Percentiles rank a stretch among this genome's conserved stretches.
These are phyloP conservation scores for Sarocladiaceae sp. DNA, from an alignment of 2,329 filamentous ascomycete genomes.

Conservation along the genomic window DNA sequence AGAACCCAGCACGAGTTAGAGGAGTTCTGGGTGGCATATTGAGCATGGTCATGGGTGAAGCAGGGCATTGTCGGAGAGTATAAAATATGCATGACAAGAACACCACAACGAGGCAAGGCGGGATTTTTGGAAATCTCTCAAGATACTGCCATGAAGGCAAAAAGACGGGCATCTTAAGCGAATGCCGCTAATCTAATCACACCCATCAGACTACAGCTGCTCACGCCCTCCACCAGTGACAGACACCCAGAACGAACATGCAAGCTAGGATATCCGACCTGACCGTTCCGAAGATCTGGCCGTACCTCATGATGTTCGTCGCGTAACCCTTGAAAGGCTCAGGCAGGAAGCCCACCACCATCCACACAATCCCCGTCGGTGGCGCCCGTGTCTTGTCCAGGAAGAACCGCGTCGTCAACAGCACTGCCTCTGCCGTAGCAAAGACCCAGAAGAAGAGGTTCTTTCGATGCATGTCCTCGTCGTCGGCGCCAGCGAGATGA, in stretches of 20 bases:
- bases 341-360: conserved; percentile 58
- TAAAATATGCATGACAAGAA: too few relatives aligned
- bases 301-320: conserved; percentile 56
- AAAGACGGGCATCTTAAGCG: too few relatives aligned
- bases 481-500: conserved; percentile 18
- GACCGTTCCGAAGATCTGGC: conserved; percentile 65
- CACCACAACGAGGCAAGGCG: too few relatives aligned
- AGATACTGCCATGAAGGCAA: too few relatives aligned
- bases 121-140: too few relatives aligned
- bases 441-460: conserved; percentile 69
- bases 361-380: conserved; percentile 57
- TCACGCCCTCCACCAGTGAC: conserved; percentile 35
- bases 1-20: conserved; percentile 57
- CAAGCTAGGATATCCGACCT: conserved; percentile 68
- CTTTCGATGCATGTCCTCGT: conserved; percentile 26
- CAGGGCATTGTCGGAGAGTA: conserved; percentile 18
- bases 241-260: conserved; percentile 66
- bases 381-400: conserved; percentile 55
- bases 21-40: conserved; percentile 62
- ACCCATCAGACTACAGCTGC: too few relatives aligned
- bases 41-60: conserved; percentile 34
- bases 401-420: conserved; percentile 66
- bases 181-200: too few relatives aligned
- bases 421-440: conserved; percentile 65
- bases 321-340: conserved; percentile 57